Evolutionary conservation across 805 yeast species (phyloP).

Genomic region (Saccharomyces kudriavzevii): DNA sequence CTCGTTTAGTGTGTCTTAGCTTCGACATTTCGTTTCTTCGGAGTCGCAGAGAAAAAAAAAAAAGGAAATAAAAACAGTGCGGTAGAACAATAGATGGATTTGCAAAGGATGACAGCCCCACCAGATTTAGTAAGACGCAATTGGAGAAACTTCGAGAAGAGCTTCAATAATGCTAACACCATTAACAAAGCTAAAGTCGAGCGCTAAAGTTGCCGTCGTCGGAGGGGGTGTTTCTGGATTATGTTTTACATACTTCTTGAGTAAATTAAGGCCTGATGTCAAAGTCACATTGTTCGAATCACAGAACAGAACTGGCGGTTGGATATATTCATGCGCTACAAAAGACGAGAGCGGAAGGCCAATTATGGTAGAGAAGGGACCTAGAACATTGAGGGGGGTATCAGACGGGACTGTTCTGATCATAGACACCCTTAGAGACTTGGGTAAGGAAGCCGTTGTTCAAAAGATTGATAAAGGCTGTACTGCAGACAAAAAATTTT

Average conservation of each 20-base stretch:
- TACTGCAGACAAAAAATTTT: constrained; percentile 63
- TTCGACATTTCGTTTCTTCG: not conserved
- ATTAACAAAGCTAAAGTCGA: constrained; percentile 17
- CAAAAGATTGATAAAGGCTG: constrained; percentile 51
- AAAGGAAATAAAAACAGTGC: not conserved
- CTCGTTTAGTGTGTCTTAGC: not conserved
- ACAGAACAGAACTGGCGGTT: constrained; percentile 61
- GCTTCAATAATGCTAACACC: constrained; percentile 11
- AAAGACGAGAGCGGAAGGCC: constrained; percentile 24
- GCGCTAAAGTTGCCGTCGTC: constrained; percentile 53
- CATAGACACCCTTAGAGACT: constrained; percentile 45
- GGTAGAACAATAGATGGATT: not conserved
- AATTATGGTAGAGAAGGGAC: constrained; percentile 64
- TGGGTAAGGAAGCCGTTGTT: constrained; percentile 44
- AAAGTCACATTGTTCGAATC: constrained; percentile 56
- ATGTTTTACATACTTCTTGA: constrained; percentile 59
- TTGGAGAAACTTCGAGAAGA: not conserved
- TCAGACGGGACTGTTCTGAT: constrained; percentile 70
- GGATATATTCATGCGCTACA: constrained; percentile 50
- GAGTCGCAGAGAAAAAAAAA: not conserved
- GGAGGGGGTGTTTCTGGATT: constrained; percentile 91
- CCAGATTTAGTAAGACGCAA: not conserved
- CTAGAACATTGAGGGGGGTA: constrained; percentile 79
- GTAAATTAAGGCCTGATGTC: constrained; percentile 69
- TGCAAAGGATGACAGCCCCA: not conserved